Base-by-base conservation (phyloP, 331 rosid species). In the Rhamnella rubrinervis region DNA sequence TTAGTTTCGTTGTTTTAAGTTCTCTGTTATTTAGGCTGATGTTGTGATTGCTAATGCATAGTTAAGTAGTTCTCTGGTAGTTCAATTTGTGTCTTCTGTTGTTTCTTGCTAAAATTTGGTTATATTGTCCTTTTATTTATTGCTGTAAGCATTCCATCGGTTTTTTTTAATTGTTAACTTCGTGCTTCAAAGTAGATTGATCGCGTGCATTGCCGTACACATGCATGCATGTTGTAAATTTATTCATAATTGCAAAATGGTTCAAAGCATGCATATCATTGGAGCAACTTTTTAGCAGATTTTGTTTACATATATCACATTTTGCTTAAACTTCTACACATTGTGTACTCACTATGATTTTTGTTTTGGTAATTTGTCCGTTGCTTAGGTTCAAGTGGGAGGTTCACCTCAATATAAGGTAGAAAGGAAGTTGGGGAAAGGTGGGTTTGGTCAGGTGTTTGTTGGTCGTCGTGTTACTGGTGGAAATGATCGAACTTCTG, bases 381-480 rank as follows among this genome's bases (percentile, higher is more conserved):
- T 84, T 83, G 61, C 20, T 38, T 1, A 93, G 97, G 98, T 93
- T 78, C 88, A 88, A 84, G 96, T 93, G 25, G 98, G 98, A 86
- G 93, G 97, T 7, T 93, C 97, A 0, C 98, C 98, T 2, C 39
- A 75, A 7, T 92, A 86, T 66, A 89, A 92, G 76, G 85, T 92
- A 70, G 96, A 90, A 38, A 86, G 93, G 71, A 92, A 90, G 70
- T 78, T 92, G 65, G 98, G 98, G 0, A 92, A 92, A 85, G 98
- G 98, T 68, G 98, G 98, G 49, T 92, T 92, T 67, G 98, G 98
- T 67, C 98, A 92, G 80, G 98, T 92, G 61, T 92, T 92, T 20
- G 98, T 92, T 73, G 98, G 98, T 37, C 86, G 90, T 15, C 91
- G 97, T 21, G 83, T 86, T 25, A 66, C 85, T 0, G 98, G 98